Evolutionary conservation across 1,139 yeast genomes (phyloP).

Genomic region (Hanseniaspora sp.): DNA sequence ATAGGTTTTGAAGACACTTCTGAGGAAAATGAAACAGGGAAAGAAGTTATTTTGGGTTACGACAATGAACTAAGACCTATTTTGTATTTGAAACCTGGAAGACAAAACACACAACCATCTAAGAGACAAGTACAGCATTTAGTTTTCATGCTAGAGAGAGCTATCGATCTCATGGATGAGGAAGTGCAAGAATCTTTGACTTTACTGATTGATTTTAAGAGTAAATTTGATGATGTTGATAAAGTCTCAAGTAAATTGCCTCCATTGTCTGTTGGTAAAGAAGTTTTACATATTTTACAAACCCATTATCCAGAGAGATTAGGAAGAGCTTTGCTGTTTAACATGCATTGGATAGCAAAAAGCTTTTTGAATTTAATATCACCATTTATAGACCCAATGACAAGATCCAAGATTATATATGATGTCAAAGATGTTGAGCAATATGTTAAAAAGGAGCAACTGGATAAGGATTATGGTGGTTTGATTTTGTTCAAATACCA

Average conservation of each 20-base stretch:
- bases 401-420: conserved; percentile 81
- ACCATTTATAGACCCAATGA: conserved; percentile 90
- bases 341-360: conserved; percentile 88
- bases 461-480: conserved; percentile 80
- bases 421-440: conserved; percentile 69
- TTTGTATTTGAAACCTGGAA: conserved; percentile 76
- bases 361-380: conserved; percentile 78
- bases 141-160: conserved; percentile 82
- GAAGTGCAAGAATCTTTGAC: conserved; percentile 84
- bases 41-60: conserved; percentile 76
- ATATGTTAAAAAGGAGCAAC: conserved; percentile 71
- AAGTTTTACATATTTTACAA: conserved; percentile 64
- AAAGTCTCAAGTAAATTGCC: conserved; percentile 59
- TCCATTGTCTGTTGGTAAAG: conserved; percentile 65
- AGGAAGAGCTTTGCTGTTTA: conserved; percentile 80
- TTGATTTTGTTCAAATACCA: conserved; percentile 67
- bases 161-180: conserved; percentile 85
- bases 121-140: conserved; percentile 84
- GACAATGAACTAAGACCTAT: conserved; percentile 87
- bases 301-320: conserved; percentile 93
- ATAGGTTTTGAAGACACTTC: conserved; percentile 54
- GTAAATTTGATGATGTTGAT: conserved; percentile 43
- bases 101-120: conserved; percentile 82
- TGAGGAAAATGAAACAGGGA: conserved; percentile 74
- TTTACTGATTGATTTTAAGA: conserved; percentile 73